These are phyloP conservation scores for Cornus kousa DNA, from an alignment of 148 eudicot species.

Conservation along the genomic window DNA sequence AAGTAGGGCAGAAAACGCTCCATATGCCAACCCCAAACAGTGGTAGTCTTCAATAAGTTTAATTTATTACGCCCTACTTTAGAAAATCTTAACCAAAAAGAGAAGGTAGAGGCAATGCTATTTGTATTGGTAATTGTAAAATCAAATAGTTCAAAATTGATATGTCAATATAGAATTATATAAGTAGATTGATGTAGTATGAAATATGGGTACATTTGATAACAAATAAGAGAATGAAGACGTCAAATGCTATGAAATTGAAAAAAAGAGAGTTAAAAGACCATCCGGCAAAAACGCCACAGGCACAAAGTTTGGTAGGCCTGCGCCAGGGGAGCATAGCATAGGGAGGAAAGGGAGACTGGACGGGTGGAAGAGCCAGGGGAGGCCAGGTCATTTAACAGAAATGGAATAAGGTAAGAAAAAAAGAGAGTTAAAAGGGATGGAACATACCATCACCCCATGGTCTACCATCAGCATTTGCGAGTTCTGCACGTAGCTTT, in stretches of 20 bases:
- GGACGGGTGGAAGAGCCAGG: too few relatives aligned
- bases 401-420: background rate
- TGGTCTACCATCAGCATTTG: conserved; percentile 55
- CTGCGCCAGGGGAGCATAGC: too few relatives aligned
- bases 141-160: background rate
- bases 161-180: background rate
- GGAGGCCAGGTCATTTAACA: too few relatives aligned
- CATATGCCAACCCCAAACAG: background rate
- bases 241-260: background rate
- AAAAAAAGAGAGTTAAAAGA: too few relatives aligned
- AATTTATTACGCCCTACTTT: background rate
- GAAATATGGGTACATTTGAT: background rate
- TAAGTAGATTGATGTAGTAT: background rate
- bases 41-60: background rate
- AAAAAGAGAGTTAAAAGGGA: background rate
- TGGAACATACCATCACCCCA: conserved; percentile 67
- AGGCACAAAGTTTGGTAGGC: too few relatives aligned
- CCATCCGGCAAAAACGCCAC: too few relatives aligned
- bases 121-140: background rate
- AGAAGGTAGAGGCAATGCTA: background rate
- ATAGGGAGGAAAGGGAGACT: too few relatives aligned
- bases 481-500: conserved; percentile 77
- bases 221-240: background rate
- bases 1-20: background rate
- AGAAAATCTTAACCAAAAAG: background rate